A percentile compares a stretch with the other conserved stretches of the same genome.
phyloP scores from a whole-genome alignment of 176 grass and related monocot genomes.

The Musa acuminata region DNA sequence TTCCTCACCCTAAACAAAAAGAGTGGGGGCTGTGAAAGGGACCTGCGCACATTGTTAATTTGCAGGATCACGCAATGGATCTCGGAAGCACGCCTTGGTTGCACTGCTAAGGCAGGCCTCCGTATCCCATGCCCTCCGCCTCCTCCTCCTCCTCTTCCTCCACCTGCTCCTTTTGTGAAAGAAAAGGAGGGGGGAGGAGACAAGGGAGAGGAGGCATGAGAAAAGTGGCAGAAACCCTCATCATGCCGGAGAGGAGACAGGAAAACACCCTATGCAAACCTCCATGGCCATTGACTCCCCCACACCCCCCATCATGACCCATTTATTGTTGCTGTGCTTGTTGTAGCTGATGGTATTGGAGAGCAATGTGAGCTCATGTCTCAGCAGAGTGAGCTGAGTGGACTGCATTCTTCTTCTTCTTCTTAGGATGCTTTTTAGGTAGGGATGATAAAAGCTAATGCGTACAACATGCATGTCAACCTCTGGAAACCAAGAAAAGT shows the following conservation, averaged over 20 bases:
- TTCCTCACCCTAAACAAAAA: not conserved
- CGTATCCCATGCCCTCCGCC: not conserved
- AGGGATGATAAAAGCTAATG: not conserved
- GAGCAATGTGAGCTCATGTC: too few species aligned
- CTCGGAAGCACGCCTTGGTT: not conserved
- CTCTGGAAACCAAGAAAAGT: not conserved
- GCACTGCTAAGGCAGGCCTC: not conserved
- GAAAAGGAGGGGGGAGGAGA: not conserved
- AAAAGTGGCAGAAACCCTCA: not conserved
- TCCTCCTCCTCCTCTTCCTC: not conserved
- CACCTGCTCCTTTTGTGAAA: not conserved
- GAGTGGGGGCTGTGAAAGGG: not conserved
- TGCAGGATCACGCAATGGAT: constrained; percentile 11
- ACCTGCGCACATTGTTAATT: not conserved
- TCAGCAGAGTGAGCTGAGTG: too few species aligned
- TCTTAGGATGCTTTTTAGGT: not conserved
- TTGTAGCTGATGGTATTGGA: not conserved
- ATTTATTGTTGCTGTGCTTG: not conserved
- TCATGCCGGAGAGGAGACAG: not conserved
- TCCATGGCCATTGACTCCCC: not conserved
- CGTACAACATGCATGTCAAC: not conserved
- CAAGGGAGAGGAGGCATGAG: not conserved
- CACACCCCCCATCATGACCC: not conserved
- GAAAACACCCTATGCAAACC: not conserved
- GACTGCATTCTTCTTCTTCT: not conserved